These are phyloP conservation scores for Irpex sp. DNA, from an alignment of 1,284 basidiomycete species.

Conservation along the genomic window DNA sequence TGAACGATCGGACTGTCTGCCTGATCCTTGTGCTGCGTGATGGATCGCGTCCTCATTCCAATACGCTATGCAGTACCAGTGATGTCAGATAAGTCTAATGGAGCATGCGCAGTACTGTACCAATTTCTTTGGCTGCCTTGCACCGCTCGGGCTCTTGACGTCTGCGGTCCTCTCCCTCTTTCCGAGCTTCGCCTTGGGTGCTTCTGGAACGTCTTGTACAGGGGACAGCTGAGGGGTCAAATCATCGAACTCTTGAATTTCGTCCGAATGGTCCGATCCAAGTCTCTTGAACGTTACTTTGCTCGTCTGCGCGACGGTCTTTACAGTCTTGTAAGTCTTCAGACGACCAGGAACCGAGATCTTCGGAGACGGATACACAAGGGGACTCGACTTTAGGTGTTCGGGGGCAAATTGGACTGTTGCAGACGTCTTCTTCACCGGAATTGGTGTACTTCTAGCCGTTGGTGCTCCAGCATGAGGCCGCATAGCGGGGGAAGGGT, in stretches of 20 bases:
- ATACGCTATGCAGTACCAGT: not conserved
- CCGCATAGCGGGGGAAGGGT: constrained; percentile 5
- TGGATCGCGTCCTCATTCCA: not conserved
- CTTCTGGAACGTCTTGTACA: not conserved
- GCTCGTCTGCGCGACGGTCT: constrained; percentile 6
- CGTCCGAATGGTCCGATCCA: constrained; percentile 25
- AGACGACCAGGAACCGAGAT: not conserved
- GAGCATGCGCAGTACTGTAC: not conserved
- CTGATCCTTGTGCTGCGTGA: not conserved
- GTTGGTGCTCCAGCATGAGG: constrained; percentile 8
- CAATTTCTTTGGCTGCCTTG: constrained; percentile 4
- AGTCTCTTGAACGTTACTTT: constrained; percentile 25
- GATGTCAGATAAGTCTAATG: not conserved
- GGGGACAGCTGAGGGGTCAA: not conserved
- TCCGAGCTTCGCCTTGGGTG: constrained; percentile 16
- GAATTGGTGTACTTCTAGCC: constrained; percentile 4
- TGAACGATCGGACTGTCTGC: not conserved
- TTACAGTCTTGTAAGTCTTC: not conserved
- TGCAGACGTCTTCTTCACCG: not conserved
- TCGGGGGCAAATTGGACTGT: not conserved
- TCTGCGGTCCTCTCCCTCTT: constrained; percentile 8
- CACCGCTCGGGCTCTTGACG: constrained; percentile 1
- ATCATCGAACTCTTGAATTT: constrained; percentile 29
- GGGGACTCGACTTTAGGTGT: constrained; percentile 8
- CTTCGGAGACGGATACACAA: constrained; percentile 11